Evolutionary conservation across 2,329 filamentous ascomycete species (phyloP).

Genomic region (Ilyonectria robusta): DNA sequence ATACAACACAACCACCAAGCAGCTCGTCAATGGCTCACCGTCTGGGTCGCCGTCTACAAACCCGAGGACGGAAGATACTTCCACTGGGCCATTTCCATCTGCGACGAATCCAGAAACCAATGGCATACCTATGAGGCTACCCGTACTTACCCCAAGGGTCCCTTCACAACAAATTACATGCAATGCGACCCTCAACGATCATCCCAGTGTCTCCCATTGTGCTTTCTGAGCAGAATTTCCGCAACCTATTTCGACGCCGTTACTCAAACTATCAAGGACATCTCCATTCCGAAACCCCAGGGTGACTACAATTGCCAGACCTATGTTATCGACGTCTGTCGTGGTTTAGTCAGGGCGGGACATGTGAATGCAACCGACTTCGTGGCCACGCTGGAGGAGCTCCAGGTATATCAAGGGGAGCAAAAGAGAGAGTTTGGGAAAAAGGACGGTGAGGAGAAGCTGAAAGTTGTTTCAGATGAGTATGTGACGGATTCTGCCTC

Average conservation of each 20-base stretch:
- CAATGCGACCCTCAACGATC: not conserved
- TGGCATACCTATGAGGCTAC: conserved; percentile 2
- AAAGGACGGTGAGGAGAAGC: not conserved
- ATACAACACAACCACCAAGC: not conserved
- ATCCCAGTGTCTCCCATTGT: not conserved
- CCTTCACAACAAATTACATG: not conserved
- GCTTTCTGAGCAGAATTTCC: not conserved
- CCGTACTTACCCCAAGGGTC: not conserved
- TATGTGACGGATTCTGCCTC: not conserved
- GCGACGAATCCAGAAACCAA: not conserved
- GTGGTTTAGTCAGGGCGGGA: not conserved
- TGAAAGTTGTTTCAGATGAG: not conserved
- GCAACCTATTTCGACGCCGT: not conserved
- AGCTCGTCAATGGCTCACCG: not conserved
- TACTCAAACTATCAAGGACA: not conserved
- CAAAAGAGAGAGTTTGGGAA: not conserved
- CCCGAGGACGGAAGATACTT: not conserved
- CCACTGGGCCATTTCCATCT: conserved; percentile 1
- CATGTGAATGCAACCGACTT: not conserved
- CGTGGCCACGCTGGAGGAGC: not conserved
- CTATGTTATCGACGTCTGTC: not conserved
- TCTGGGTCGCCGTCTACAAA: not conserved
- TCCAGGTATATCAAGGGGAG: not conserved
- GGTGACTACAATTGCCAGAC: not conserved
- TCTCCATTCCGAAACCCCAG: not conserved